Conservation (phyloP, 2,329 filamentous ascomycete genomes). For the Cercospora berteroae region DNA sequence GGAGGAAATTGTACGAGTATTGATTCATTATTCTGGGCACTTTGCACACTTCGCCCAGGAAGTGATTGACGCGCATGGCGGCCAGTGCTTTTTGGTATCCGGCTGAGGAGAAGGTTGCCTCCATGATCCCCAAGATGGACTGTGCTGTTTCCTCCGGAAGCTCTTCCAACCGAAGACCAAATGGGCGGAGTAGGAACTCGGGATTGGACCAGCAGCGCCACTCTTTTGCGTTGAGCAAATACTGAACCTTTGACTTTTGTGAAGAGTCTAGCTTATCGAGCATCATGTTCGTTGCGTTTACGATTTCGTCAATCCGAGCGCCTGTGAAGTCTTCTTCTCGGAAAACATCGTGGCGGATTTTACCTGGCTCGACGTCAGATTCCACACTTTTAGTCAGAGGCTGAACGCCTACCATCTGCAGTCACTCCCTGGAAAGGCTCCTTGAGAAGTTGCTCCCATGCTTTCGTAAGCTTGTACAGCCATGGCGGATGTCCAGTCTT, state of each 20-base stretch:
- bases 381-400: not conserved
- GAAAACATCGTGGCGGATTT: slow-evolving; percentile 27
- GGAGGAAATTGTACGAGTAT: slow-evolving; percentile 66
- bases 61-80: slow-evolving; percentile 73
- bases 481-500: slow-evolving; percentile 31
- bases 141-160: slow-evolving; percentile 47
- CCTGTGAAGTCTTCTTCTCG: slow-evolving; percentile 59
- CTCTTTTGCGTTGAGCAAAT: slow-evolving; percentile 67
- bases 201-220: slow-evolving; percentile 73
- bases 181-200: slow-evolving; percentile 67
- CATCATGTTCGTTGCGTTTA: slow-evolving; percentile 50
- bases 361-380: slow-evolving; percentile 25
- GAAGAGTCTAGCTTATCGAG: slow-evolving; percentile 49
- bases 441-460: slow-evolving; percentile 36
- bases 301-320: slow-evolving; percentile 59
- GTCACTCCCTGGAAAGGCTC: slow-evolving; percentile 73
- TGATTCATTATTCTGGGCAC: slow-evolving; percentile 67
- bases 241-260: slow-evolving; percentile 51
- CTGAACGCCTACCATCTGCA: slow-evolving; percentile 55
- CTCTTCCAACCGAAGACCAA: slow-evolving; percentile 70
- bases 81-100: slow-evolving; percentile 68
- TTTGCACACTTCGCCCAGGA: slow-evolving; percentile 66
- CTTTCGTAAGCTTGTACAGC: slow-evolving; percentile 27
- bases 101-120: slow-evolving; percentile 62
- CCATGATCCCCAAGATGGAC: slow-evolving; percentile 56